Percentiles rank a stretch among this genome's conserved stretches.
phyloP scores from a whole-genome alignment of 257 asterid species.

The Fraxinus americana region DNA sequence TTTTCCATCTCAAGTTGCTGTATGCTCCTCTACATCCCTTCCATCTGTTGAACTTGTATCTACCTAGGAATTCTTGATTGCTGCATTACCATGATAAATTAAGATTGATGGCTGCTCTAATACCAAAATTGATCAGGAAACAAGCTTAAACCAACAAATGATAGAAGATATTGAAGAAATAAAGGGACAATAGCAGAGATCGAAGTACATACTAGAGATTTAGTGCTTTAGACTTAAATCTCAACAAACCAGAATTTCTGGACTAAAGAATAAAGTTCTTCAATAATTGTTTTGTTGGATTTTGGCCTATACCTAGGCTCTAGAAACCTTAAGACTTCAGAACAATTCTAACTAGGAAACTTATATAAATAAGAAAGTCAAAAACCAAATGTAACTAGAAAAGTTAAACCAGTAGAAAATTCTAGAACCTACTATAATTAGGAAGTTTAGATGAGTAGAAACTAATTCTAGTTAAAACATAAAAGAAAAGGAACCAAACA shows the following conservation, averaged over 20 bases:
- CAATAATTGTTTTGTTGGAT: background rate
- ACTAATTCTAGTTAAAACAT: background rate
- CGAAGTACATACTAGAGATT: background rate
- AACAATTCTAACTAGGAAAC: background rate
- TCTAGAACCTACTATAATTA: background rate
- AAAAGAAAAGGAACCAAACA: background rate
- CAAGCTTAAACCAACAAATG: background rate
- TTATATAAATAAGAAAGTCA: background rate
- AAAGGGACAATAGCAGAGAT: background rate
- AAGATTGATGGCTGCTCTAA: no score
- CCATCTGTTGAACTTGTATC: no score
- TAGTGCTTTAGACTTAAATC: background rate
- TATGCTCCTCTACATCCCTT: background rate
- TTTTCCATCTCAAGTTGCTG: background rate
- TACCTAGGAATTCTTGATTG: no score
- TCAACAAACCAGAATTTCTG: background rate
- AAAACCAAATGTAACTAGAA: background rate
- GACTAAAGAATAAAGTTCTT: background rate
- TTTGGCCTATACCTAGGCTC: background rate
- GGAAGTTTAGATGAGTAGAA: background rate
- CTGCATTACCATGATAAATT: no score
- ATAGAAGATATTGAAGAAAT: no score
- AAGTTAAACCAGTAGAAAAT: background rate
- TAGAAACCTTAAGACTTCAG: background rate
- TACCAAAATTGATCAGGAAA: no score